Percentiles rank a stretch among this genome's conserved stretches.
Conservation (phyloP, 345 rosid species). For the Moricandia arvensis region DNA sequence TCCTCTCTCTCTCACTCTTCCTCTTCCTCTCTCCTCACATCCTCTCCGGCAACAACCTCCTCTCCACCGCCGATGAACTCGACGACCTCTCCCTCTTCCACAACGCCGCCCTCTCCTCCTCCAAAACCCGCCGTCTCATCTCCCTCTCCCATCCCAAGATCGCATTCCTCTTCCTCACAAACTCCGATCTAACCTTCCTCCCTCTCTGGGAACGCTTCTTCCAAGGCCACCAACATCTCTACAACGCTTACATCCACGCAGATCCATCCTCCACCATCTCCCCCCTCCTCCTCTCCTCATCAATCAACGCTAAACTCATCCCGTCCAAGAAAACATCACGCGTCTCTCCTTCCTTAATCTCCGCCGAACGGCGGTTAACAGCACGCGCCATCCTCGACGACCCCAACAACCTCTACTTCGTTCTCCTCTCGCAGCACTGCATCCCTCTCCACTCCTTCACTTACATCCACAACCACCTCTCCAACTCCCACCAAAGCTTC, state of each 20-base stretch:
- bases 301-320: conserved; percentile 52
- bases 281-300: conserved; percentile 25
- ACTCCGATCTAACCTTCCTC: conserved; percentile 71
- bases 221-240: conserved; percentile 47
- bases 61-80: conserved; percentile 43
- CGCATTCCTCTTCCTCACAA: conserved; percentile 91
- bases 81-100: conserved; percentile 67
- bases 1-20: conserved; percentile 53
- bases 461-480: conserved; percentile 55
- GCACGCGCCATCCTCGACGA: conserved; percentile 78
- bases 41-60: conserved; percentile 44
- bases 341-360: conserved; percentile 62
- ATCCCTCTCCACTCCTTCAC: conserved; percentile 78
- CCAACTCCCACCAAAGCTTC: conserved; percentile 50
- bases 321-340: conserved; percentile 60
- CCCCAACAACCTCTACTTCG: conserved; percentile 74
- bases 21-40: conserved; percentile 33
- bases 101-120: conserved; percentile 41
- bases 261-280: conserved; percentile 45
- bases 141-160: conserved; percentile 60
- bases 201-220: conserved; percentile 80
- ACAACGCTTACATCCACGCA: conserved; percentile 76
- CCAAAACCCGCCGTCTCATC: conserved; percentile 29
- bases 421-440: conserved; percentile 71
- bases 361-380: conserved; percentile 72